Evolutionary conservation across 108 stramenopile genomes (phyloP).

Genomic region (Nitzschia sp.): DNA sequence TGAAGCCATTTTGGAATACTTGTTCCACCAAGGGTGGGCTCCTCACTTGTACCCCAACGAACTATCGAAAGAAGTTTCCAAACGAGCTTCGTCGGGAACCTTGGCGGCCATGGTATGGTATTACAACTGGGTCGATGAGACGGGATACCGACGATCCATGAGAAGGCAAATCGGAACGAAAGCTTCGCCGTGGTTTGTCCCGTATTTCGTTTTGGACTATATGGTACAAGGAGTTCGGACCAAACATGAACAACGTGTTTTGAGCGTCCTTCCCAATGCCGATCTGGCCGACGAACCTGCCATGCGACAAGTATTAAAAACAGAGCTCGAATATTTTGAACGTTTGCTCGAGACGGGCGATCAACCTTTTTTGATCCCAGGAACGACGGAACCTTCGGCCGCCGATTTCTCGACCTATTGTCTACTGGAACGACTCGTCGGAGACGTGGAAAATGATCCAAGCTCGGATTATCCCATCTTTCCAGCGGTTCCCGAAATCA

Average conservation of each 20-base stretch:
- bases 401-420: slow-evolving; percentile 7
- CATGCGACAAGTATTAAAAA: background rate
- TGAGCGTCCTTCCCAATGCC: background rate
- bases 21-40: background rate
- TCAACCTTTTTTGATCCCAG: slow-evolving; percentile 7
- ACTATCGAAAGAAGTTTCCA: background rate
- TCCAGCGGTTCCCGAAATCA: background rate
- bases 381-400: slow-evolving; percentile 3
- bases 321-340: slow-evolving; percentile 8
- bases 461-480: background rate
- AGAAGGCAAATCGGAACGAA: background rate
- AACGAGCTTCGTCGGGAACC: slow-evolving; percentile 1
- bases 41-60: slow-evolving; percentile 7
- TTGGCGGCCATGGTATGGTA: slow-evolving; percentile 18
- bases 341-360: background rate
- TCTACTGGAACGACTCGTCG: slow-evolving; percentile 4
- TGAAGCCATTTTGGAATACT: slow-evolving; percentile 12
- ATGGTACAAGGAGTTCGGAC: background rate
- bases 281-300: background rate
- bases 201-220: background rate
- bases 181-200: slow-evolving; percentile 3
- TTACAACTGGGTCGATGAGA: slow-evolving; percentile 9
- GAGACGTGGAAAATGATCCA: background rate
- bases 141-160: background rate
- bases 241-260: background rate